A percentile compares a stretch with the other conserved stretches of the same genome.
phyloP scores from a whole-genome alignment of 371 early-diverging fungal species.

The Zychaea mexicana region DNA sequence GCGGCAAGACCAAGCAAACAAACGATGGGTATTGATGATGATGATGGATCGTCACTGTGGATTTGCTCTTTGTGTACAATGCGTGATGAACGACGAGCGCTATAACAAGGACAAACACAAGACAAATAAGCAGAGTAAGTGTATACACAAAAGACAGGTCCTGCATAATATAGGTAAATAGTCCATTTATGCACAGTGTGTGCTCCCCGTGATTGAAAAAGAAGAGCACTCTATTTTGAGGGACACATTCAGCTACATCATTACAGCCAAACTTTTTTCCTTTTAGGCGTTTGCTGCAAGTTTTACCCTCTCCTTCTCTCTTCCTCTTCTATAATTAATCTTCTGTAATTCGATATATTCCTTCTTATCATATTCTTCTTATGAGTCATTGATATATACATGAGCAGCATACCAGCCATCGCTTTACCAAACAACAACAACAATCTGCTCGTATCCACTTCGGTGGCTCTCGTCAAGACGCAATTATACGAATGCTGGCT shows the following conservation, averaged over 20 bases:
- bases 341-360: too few relatives aligned
- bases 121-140: too few relatives aligned
- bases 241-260: too few relatives aligned
- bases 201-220: background rate
- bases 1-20: background rate
- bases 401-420: background rate
- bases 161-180: background rate
- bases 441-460: background rate
- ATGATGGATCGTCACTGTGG: too few relatives aligned
- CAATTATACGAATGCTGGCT: slow-evolving; percentile 31
- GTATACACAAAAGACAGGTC: too few relatives aligned
- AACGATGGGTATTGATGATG: background rate
- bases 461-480: slow-evolving; percentile 1
- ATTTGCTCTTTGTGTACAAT: too few relatives aligned
- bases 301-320: background rate
- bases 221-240: too few relatives aligned
- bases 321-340: background rate
- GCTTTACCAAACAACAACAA: background rate
- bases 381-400: background rate
- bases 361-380: background rate
- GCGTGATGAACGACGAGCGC: too few relatives aligned
- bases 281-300: too few relatives aligned
- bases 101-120: too few relatives aligned
- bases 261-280: too few relatives aligned
- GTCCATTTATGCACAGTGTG: slow-evolving; percentile 3